Percentiles rank a stretch among this genome's conserved stretches.
Evolutionary conservation across 75 land plant species (phyloP).

Genomic region (Selaginella tamariscina): DNA sequence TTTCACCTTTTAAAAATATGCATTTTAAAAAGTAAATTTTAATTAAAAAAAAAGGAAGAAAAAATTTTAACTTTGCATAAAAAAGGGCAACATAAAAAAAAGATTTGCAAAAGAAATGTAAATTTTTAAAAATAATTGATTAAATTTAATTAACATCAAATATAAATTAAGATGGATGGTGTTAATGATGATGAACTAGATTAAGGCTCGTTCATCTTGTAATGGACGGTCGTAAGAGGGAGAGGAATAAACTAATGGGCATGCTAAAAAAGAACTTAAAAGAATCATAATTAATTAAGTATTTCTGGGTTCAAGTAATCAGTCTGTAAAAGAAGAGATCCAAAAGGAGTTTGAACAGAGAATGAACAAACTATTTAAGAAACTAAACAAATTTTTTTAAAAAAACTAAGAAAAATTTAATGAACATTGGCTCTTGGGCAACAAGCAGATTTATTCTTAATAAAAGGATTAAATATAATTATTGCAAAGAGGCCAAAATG

Average conservation of each 20-base stretch:
- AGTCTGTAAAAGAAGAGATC: neutral
- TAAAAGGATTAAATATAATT: neutral
- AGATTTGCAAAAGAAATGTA: neutral
- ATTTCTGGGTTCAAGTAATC: neutral
- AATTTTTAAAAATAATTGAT: neutral
- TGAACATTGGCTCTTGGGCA: neutral
- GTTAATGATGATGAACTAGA: too few relatives aligned
- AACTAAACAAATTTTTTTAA: neutral
- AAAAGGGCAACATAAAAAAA: neutral
- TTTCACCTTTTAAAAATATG: neutral
- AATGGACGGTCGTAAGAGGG: too few relatives aligned
- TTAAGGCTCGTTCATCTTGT: too few relatives aligned
- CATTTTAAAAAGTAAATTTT: neutral
- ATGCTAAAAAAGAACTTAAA: neutral
- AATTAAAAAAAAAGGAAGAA: neutral
- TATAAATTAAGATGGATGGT: too few relatives aligned
- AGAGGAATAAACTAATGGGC: too few relatives aligned
- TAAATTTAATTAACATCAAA: neutral
- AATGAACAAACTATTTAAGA: neutral
- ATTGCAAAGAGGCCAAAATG: neutral
- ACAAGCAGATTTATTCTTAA: neutral
- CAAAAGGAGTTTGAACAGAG: neutral
- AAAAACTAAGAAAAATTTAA: neutral
- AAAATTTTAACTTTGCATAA: neutral
- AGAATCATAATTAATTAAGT: neutral